Conservation (phyloP, 257 asterid species). For the Haberlea rhodopensis region DNA sequence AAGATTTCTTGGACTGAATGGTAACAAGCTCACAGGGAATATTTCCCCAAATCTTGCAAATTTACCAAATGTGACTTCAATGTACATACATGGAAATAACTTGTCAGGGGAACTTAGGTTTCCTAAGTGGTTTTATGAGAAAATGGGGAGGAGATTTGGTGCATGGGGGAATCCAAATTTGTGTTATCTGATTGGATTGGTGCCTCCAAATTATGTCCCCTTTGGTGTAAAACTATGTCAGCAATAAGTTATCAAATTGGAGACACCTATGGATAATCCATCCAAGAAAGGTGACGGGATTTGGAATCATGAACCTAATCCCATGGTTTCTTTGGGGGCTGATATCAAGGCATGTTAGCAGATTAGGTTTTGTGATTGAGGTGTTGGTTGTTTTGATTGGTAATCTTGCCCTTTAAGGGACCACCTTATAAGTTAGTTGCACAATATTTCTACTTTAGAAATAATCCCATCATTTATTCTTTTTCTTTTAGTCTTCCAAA, state of each 20-base stretch:
- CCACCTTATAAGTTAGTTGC: conserved; percentile 1
- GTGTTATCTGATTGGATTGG: conserved; percentile 45
- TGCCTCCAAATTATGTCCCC: conserved; percentile 41
- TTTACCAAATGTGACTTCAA: conserved; percentile 58
- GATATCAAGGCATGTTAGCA: conserved; percentile 23
- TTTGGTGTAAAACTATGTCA: conserved; percentile 68
- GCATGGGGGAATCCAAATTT: conserved; percentile 84
- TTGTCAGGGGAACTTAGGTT: conserved; percentile 78
- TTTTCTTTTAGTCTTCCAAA: background rate
- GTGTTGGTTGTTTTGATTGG: conserved; percentile 27
- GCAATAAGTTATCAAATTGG: conserved; percentile 30
- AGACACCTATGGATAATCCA: conserved; percentile 25
- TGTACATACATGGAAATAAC: conserved; percentile 79
- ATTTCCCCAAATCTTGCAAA: conserved; percentile 51
- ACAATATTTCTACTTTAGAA: conserved; percentile 9
- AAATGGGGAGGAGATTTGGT: conserved; percentile 80
- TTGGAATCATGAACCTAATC: too few relatives aligned
- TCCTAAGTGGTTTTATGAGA: conserved; percentile 54
- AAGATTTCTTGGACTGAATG: conserved; percentile 74
- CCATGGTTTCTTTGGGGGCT: conserved; percentile 36
- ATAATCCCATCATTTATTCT: background rate
- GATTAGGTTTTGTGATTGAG: conserved; percentile 32
- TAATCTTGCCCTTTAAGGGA: conserved; percentile 22
- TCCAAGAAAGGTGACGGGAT: conserved; percentile 31
- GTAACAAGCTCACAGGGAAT: conserved; percentile 63